These are phyloP conservation scores for Schwanniomyces vanrijiae DNA, from an alignment of 805 yeast species.

Conservation along the genomic window DNA sequence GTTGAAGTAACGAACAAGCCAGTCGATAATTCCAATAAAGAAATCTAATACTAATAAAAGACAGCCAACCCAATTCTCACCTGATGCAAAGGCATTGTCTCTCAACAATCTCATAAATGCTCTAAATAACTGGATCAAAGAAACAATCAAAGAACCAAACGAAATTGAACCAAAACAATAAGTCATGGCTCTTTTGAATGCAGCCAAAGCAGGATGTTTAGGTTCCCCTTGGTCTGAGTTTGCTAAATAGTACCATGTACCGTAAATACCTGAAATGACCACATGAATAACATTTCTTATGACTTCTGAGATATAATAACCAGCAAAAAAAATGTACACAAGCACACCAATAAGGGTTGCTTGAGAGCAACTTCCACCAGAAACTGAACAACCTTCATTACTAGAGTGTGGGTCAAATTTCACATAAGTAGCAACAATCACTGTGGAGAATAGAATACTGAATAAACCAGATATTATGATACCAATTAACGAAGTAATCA, in stretches of 20 bases:
- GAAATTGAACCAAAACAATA: conserved; percentile 89
- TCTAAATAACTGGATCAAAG: conserved; percentile 66
- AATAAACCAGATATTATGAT: conserved; percentile 60
- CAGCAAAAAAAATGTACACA: conserved; percentile 77
- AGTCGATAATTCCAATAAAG: conserved; percentile 64
- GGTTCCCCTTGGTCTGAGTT: conserved; percentile 79
- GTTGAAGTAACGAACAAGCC: conserved; percentile 84
- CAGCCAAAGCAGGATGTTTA: conserved; percentile 73
- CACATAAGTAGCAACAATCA: conserved; percentile 73
- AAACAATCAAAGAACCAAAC: conserved; percentile 76
- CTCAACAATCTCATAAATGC: conserved; percentile 53
- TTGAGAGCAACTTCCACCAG: conserved; percentile 53
- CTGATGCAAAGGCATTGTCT: conserved; percentile 50
- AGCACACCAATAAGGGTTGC: conserved; percentile 66
- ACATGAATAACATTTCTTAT: conserved; percentile 78
- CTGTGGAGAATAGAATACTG: conserved; percentile 62
- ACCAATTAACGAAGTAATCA: conserved; percentile 62
- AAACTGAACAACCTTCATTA: conserved; percentile 55
- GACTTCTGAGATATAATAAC: conserved; percentile 81
- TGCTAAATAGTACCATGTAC: conserved; percentile 87
- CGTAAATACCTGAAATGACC: conserved; percentile 79
- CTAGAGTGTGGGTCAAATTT: conserved; percentile 61
- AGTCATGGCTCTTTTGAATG: conserved; percentile 77
- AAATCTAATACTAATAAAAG: conserved; percentile 56
- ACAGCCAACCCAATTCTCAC: conserved; percentile 53